A percentile compares a stretch with the other conserved stretches of the same genome.
phyloP scores from a whole-genome alignment of 768 basidiomycete species.

The Agrocybe chaxingu region DNA sequence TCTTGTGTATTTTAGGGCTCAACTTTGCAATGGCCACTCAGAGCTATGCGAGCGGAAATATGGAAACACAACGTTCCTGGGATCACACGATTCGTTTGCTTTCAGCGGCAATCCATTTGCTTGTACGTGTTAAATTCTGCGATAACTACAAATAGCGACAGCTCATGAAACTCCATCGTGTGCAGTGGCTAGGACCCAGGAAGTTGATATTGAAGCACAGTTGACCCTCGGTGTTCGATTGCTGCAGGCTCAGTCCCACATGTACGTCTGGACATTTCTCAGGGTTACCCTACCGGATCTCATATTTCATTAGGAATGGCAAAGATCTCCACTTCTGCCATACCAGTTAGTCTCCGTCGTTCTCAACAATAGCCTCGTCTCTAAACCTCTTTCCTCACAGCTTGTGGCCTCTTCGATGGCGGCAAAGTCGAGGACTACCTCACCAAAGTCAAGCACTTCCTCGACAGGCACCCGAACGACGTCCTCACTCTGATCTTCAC shows the following conservation, averaged over 20 bases:
- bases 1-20: constrained; percentile 24
- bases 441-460: constrained; percentile 46
- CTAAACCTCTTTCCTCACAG: not conserved
- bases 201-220: constrained; percentile 43
- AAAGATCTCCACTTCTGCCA: constrained; percentile 63
- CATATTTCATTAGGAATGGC: constrained; percentile 16
- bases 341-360: constrained; percentile 40
- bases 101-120: constrained; percentile 45
- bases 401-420: constrained; percentile 45
- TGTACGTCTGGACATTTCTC: constrained; percentile 19
- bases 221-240: constrained; percentile 45
- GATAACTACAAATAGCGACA: not conserved
- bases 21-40: constrained; percentile 61
- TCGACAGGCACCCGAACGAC: constrained; percentile 59
- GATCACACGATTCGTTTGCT: constrained; percentile 56
- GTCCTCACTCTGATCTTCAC: constrained; percentile 64
- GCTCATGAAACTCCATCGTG: not conserved
- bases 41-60: constrained; percentile 58
- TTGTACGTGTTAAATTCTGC: constrained; percentile 26
- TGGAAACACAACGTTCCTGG: constrained; percentile 44
- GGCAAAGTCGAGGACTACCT: constrained; percentile 48
- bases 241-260: constrained; percentile 53
- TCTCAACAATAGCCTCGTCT: not conserved
- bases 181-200: constrained; percentile 44
- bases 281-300: not conserved